Evolutionary conservation across 371 early-diverging fungal genomes (phyloP), one percentile per base, ranked within the genome.

Genomic region (Lichtheimia ornata): DNA sequence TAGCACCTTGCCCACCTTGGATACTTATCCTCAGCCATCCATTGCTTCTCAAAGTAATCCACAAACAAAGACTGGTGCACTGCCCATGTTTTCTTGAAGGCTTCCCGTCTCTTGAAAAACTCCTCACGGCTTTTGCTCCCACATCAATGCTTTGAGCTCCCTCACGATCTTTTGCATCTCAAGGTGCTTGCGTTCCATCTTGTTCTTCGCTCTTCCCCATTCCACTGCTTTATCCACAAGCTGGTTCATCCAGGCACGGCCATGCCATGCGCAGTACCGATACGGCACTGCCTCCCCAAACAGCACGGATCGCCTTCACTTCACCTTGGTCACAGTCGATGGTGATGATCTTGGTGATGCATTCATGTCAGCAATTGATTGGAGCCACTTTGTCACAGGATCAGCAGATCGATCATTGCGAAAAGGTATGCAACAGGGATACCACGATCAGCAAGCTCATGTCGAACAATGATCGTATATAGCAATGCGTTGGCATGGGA

Each of bases 241-340:
- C n/a, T n/a, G n/a, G n/a, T 42, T 42, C 43, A 42, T 42, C 43
- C 43, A 42, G 7, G 43, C 43, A 15, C n/a, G n/a, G n/a, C n/a
- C n/a, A n/a, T n/a, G n/a, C n/a, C n/a, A n/a, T n/a, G n/a, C 43
- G 43, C 43, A 44, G 58, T 42, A 42, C 43, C 11, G 43, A 42
- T 42, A 11, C 11, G 7, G 15, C 43, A 42, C 15, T 15, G 7
- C 15, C 43, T 11, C 43, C 43, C 43, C 43, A 42, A 15, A 42
- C 43, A 42, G 43, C 7, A 11, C 15, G 43, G 43, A 42, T 42
- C 43, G 43, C 43, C 11, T 42, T 42, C 11, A 7, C 43, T 42
- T 42, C 43, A 11, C 11, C 11, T 11, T 11, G 15, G 43, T 15
- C 15, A 15, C 43, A 42, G 15, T 42, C 43, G 15, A 42, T 42